Conservation (phyloP, 768 basidiomycete species). For the Psilocybe subaeruginosa region DNA sequence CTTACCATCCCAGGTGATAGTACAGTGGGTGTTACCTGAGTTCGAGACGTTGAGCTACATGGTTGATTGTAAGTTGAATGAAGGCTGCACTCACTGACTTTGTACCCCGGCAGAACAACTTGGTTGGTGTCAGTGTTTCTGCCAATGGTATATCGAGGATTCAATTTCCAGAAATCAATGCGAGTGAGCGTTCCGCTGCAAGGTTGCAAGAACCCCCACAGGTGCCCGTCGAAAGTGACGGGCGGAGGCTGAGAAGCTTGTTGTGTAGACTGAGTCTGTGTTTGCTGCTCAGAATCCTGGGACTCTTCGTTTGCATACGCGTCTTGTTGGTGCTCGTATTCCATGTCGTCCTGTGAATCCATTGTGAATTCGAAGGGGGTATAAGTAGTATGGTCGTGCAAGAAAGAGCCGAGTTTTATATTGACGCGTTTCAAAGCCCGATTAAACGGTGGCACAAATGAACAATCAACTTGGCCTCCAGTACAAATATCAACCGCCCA, state of each 20-base stretch:
- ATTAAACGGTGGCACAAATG: constrained; percentile 12
- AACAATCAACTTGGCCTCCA: constrained; percentile 1
- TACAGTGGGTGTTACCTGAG: constrained; percentile 60
- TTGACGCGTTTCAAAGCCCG: constrained; percentile 35
- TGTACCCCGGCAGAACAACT: constrained; percentile 67
- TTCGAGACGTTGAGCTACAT: constrained; percentile 2
- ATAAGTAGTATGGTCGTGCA: constrained; percentile 8
- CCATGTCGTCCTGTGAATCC: constrained; percentile 23
- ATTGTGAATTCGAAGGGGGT: constrained; percentile 16
- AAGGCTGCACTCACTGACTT: constrained; percentile 62
- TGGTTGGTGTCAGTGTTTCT: constrained; percentile 50
- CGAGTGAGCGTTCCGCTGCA: constrained; percentile 54
- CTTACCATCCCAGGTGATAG: constrained; percentile 61
- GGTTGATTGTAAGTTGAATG: not conserved
- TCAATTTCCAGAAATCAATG: constrained; percentile 64
- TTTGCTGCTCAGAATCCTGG: constrained; percentile 33
- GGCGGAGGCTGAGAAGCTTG: constrained; percentile 39
- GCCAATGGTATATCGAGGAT: constrained; percentile 55
- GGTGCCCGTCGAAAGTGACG: constrained; percentile 38
- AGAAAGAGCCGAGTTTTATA: constrained; percentile 27
- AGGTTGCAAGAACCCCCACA: constrained; percentile 78
- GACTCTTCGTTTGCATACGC: constrained; percentile 23
- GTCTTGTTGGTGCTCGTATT: constrained; percentile 29
- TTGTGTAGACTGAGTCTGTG: constrained; percentile 50
- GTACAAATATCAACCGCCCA: not conserved